These are phyloP conservation scores for Rhynchospora breviuscula DNA, from an alignment of 176 grass and related monocot genomes.

Conservation along the genomic window DNA sequence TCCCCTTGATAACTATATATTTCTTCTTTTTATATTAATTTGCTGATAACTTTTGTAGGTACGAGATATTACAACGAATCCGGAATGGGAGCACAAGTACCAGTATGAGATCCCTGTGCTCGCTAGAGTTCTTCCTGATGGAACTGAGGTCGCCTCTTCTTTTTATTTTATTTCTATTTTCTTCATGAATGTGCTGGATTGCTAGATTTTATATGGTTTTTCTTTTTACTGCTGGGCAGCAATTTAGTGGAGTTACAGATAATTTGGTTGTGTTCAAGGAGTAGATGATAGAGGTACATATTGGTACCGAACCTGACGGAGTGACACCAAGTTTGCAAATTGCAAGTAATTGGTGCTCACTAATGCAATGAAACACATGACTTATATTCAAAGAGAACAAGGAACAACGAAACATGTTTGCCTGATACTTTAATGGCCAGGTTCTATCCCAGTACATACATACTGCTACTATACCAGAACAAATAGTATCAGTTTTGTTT, in stretches of 20 bases:
- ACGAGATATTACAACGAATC: conserved; percentile 68
- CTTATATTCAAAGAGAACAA: neutral
- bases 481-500: neutral
- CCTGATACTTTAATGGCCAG: neutral
- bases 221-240: neutral
- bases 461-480: neutral
- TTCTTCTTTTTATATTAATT: too few relatives aligned
- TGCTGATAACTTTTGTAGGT: conserved; percentile 29
- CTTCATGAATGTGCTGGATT: neutral
- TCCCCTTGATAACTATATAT: too few relatives aligned
- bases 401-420: neutral
- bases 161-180: neutral
- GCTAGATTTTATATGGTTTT: neutral
- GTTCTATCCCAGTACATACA: neutral
- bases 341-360: neutral
- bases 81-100: conserved; percentile 65
- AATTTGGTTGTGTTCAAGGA: neutral
- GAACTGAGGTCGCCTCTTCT: conserved; percentile 43
- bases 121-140: conserved; percentile 61
- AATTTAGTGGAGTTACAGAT: neutral
- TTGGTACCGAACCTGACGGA: neutral
- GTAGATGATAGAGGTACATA: neutral
- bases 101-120: conserved; percentile 96
- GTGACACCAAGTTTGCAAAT: neutral
- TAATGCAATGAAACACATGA: neutral